phyloP scores from a whole-genome alignment of 225 moss, liverwort and hornwort species.

The Bryoerythrophyllum caledonicum region DNA sequence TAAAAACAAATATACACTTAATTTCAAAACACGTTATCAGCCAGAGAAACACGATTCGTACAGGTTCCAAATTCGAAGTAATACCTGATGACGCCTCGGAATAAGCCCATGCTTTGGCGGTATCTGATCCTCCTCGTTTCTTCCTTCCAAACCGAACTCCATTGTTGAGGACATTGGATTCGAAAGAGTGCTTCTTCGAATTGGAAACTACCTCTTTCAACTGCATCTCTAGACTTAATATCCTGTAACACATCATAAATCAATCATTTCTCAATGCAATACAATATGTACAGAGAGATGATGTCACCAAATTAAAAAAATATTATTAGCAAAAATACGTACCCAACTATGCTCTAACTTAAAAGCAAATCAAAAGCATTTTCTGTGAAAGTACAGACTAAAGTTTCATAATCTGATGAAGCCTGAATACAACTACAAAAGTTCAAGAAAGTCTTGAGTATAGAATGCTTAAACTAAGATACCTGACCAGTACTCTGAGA shows the following conservation, averaged over 20 bases:
- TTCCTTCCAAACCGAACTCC: conserved; percentile 41
- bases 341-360: not conserved
- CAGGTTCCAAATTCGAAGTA: not conserved
- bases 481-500: conserved; percentile 6
- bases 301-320: not conserved
- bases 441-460: conserved; percentile 19
- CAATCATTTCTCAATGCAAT: conserved; percentile 45
- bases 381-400: conserved; percentile 3
- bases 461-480: conserved; percentile 18
- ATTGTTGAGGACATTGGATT: conserved; percentile 26
- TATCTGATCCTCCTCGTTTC: conserved; percentile 30
- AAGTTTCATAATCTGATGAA: not conserved
- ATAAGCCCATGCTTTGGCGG: conserved; percentile 46
- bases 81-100: conserved; percentile 54
- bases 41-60: not conserved
- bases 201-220: conserved; percentile 48
- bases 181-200: conserved; percentile 39
- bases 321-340: not conserved
- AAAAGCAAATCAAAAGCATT: not conserved
- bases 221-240: conserved; percentile 56
- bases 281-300: conserved; percentile 24
- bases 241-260: conserved; percentile 57
- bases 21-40: not conserved
- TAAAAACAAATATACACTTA: not conserved
- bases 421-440: conserved; percentile 19